phyloP scores from a whole-genome alignment of 345 rosid genomes.

The Salix viminalis region DNA sequence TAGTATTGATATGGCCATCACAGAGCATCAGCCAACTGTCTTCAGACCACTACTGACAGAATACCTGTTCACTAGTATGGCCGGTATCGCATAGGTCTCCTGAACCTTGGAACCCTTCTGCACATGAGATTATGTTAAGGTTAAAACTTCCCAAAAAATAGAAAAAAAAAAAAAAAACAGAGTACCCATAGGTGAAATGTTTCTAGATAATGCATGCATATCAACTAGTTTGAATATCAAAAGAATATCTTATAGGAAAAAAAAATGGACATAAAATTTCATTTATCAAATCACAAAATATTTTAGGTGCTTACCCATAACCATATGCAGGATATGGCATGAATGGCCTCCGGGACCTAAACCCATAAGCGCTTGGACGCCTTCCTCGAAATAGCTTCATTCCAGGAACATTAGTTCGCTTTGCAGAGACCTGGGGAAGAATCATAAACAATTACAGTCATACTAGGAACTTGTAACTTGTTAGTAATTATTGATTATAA shows the following conservation, averaged over 20 bases:
- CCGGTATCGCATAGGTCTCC: conserved; percentile 86
- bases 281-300: conserved; percentile 1
- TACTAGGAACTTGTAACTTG: not conserved
- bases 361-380: conserved; percentile 53
- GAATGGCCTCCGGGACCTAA: conserved; percentile 82
- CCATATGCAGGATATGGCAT: conserved; percentile 63
- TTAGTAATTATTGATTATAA: not conserved
- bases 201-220: not conserved
- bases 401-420: conserved; percentile 94
- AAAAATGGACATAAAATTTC: not conserved
- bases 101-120: conserved; percentile 95
- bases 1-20: conserved; percentile 5
- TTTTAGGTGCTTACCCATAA: conserved; percentile 58
- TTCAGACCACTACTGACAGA: not conserved
- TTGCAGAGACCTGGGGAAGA: conserved; percentile 75
- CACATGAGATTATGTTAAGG: conserved; percentile 19
- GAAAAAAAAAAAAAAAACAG: too few relatives aligned
- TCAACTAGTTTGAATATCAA: not conserved
- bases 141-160: not conserved
- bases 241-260: not conserved
- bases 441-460: conserved; percentile 11
- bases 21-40: conserved; percentile 4
- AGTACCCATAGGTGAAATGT: too few relatives aligned
- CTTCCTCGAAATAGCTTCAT: conserved; percentile 94
- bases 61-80: conserved; percentile 50